Percentiles rank a stretch among this genome's conserved stretches.
These are phyloP conservation scores for Ophiostoma montium DNA, from an alignment of 2,329 filamentous ascomycete genomes.

Conservation along the genomic window DNA sequence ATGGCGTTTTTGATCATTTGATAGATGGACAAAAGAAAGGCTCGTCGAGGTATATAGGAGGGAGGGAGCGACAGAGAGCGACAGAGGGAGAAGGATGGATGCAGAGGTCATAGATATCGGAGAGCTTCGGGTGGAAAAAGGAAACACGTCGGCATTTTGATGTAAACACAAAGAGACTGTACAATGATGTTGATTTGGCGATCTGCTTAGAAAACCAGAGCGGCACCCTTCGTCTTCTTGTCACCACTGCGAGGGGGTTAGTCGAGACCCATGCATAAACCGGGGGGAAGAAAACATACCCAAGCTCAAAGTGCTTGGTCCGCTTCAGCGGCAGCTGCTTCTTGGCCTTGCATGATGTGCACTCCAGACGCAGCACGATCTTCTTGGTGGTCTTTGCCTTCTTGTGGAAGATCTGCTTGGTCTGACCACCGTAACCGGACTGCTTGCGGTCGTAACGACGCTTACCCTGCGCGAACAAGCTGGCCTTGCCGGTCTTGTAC, in stretches of 20 bases:
- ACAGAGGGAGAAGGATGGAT: background rate
- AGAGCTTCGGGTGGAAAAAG: background rate
- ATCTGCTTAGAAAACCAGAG: conserved; percentile 88
- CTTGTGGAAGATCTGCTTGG: conserved; percentile 99
- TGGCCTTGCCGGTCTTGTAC: conserved; percentile 44
- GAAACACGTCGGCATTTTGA: conserved; percentile 5
- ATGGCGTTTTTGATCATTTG: conserved; percentile 2
- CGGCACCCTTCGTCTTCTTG: conserved; percentile 99
- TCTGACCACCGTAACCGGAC: conserved; percentile 99
- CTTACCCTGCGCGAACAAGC: conserved; percentile 65
- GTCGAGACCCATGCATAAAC: background rate
- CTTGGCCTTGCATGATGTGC: conserved; percentile 96
- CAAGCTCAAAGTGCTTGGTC: conserved; percentile 99
- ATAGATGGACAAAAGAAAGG: background rate
- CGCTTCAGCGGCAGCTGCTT: conserved; percentile 95
- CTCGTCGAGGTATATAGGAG: background rate
- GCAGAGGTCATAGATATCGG: background rate
- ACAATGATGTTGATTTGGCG: conserved; percentile 3
- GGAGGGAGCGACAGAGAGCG: background rate
- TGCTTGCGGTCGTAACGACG: conserved; percentile 86
- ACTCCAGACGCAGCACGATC: conserved; percentile 96
- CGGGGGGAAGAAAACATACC: conserved; percentile 45
- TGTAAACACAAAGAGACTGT: conserved; percentile 2
- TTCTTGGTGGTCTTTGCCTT: conserved; percentile 99
- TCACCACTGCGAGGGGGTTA: conserved; percentile 62